Percentiles rank a stretch among this genome's conserved stretches.
phyloP scores from a whole-genome alignment of 371 early-diverging fungal species.

The Syncephalis plumigaleata region DNA sequence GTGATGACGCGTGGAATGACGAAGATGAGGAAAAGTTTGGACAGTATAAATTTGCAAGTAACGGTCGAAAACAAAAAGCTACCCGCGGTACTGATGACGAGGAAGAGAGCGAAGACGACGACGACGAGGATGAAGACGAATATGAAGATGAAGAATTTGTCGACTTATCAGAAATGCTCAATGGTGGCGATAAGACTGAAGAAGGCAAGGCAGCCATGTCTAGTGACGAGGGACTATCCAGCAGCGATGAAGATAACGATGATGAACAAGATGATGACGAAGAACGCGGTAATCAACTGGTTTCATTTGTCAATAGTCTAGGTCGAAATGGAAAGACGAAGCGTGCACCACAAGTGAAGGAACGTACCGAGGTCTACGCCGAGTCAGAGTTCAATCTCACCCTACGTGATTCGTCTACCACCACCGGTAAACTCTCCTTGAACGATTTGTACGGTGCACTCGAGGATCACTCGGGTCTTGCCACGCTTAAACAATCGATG shows the following conservation, averaged over 20 bases:
- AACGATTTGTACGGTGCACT: slow-evolving; percentile 50
- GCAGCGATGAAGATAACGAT: slow-evolving; percentile 19
- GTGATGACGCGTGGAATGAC: slow-evolving; percentile 55
- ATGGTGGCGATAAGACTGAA: slow-evolving; percentile 13
- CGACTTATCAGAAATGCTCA: slow-evolving; percentile 40
- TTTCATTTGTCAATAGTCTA: not conserved
- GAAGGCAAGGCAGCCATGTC: slow-evolving; percentile 20
- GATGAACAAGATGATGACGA: slow-evolving; percentile 12
- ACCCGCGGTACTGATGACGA: slow-evolving; percentile 21
- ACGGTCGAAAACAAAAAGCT: slow-evolving; percentile 7
- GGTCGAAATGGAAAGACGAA: slow-evolving; percentile 13
- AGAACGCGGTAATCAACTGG: too few species aligned
- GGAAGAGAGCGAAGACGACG: slow-evolving; percentile 25
- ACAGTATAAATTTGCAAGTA: slow-evolving; percentile 2
- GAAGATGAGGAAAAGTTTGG: slow-evolving; percentile 11
- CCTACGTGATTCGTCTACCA: slow-evolving; percentile 16
- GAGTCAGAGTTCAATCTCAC: slow-evolving; percentile 64
- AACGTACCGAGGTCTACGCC: slow-evolving; percentile 49
- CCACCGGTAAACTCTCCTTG: slow-evolving; percentile 42
- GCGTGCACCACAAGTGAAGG: slow-evolving; percentile 25
- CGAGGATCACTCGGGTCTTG: slow-evolving; percentile 35
- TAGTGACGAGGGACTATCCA: slow-evolving; percentile 9
- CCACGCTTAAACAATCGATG: slow-evolving; percentile 37
- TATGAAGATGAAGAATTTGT: slow-evolving; percentile 29
- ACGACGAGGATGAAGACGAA: slow-evolving; percentile 28